phyloP scores from a whole-genome alignment of 228 moss, liverwort and hornwort genomes.

The Sphagnum fallax region DNA sequence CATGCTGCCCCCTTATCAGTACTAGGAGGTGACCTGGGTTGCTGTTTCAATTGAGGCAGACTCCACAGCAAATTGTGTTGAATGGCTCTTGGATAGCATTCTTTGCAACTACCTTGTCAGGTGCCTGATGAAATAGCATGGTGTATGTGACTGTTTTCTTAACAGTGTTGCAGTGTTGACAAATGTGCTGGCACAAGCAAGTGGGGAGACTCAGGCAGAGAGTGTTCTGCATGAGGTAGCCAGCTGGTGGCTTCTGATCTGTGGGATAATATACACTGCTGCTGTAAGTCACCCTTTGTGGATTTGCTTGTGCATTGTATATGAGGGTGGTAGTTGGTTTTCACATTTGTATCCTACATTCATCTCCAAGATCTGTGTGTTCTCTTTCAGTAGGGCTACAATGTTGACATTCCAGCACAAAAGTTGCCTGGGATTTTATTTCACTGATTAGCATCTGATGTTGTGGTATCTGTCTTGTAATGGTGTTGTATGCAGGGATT shows the following conservation, averaged over 20 bases:
- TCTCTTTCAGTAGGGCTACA: no score
- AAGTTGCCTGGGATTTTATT: background rate
- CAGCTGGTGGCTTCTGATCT: slow-evolving; percentile 67
- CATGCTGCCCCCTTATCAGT: background rate
- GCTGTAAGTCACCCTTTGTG: slow-evolving; percentile 34
- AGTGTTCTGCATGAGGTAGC: slow-evolving; percentile 68
- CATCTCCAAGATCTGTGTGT: background rate
- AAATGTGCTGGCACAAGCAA: slow-evolving; percentile 63
- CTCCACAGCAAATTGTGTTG: background rate
- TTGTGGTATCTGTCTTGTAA: background rate
- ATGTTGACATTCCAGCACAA: no score
- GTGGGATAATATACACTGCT: slow-evolving; percentile 59
- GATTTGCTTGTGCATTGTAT: background rate
- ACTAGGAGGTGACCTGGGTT: background rate
- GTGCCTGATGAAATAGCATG: no score
- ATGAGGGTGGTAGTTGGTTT: background rate
- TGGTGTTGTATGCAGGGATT: slow-evolving; percentile 26
- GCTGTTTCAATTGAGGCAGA: no score
- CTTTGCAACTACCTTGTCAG: background rate
- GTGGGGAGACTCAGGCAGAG: slow-evolving; percentile 55
- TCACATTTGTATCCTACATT: background rate
- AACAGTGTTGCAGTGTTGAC: slow-evolving; percentile 86
- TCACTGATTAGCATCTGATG: background rate
- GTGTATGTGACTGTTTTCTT: no score
- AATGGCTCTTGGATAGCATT: background rate